Evolutionary conservation across 2,329 filamentous ascomycete species (phyloP), one percentile per base, ranked within the genome.

Genomic region (Coleophoma cylindrospora): DNA sequence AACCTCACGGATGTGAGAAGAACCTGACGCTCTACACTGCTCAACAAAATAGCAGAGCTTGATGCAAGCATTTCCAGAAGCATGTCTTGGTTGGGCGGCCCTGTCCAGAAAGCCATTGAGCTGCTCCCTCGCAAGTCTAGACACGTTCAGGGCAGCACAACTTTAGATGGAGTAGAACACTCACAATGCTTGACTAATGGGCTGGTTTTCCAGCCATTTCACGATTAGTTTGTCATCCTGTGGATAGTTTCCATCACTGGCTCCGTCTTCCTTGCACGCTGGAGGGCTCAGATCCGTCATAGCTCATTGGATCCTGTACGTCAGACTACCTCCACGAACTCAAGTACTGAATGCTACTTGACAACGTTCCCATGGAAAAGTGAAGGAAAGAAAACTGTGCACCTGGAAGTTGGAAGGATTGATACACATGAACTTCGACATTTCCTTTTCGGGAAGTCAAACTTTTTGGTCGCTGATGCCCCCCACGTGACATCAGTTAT

Each of bases 31-130:
- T 54, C 73, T 74, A 47, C 77, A 78, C 52, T 80, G 75, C 59
- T 84, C 80, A 52, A 84, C 73, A 54, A 84, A 83, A 33, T 80
- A 77, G 55, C 80, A 84, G 17, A 85, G 73, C 61, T 77, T 80
- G 54, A 79, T 72, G 51, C 77, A 84, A 13, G 78, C 74, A 58
- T 81, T 76, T 12, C 78, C 79, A 4, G 77, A 82, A 22, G 72
- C 70, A 48, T 76, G 74, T 47, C 75, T 76, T 12, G 80, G 78
- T 59, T 79, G 75, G 41, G 58, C 54, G 43, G 64, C 63, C 43
- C 61, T 53, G 4, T 55, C 50, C 3, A 67, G 48, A 17, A 62
- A 54, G 7, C 50, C 45, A 8, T 56, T 49, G 9, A 65, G 43
- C 22, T 52, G 50, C 43, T 57, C 51, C 44, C 50, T 48, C 12